Base-by-base conservation (phyloP, 2,329 filamentous ascomycete genomes). In the Fusarium mangiferae region DNA sequence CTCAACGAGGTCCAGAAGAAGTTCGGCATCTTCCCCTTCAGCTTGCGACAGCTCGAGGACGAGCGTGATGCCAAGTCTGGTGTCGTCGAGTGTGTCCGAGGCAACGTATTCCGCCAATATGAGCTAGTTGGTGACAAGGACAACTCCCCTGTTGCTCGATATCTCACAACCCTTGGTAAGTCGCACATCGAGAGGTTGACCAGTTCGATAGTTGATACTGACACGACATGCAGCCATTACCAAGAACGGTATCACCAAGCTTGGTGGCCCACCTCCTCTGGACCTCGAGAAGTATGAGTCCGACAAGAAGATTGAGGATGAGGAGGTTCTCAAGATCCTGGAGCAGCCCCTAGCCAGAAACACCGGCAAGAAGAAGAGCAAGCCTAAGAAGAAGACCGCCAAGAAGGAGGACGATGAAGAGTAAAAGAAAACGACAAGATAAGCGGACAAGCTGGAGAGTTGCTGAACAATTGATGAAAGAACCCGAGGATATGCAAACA, bases 21-120 rank as follows among this genome's bases (percentile, higher is more conserved):
- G 87, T 99, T 98, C 81, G 95, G 96, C 75, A 94, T 91, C 72
- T 99, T 99, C 89, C 96, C 96, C 78, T 99, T 99, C 90, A 97
- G 94, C 85, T 89, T 98, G 87, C 91, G 96, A 81, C 96, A 99
- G 87, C 90, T 99, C 72, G 96, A 98, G 73, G 96, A 98, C 80
- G 96, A 99, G 90, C 93, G 96, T 81, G 92, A 95, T 75, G 96
- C 94, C 93, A 98, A 93, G 93, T 96, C 85, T 62, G 96, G 96
- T 81, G 93, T 98, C 66, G 93, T 98, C 67, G 96, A 99, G 87
- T 98, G 96, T 84, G 96, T 98, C 64, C 93, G 96, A 79, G 91
- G 92, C 80, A 95, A 95, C 80, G 94, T 98, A 66, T 91, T 99
- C 84, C 92, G 96, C 78, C 94, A 97, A 85, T 99, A 99, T 84